Percentiles rank a stretch among this genome's conserved stretches.
Conservation (phyloP, 2,329 filamentous ascomycete species). For the Fusarium pseudograminearum region DNA sequence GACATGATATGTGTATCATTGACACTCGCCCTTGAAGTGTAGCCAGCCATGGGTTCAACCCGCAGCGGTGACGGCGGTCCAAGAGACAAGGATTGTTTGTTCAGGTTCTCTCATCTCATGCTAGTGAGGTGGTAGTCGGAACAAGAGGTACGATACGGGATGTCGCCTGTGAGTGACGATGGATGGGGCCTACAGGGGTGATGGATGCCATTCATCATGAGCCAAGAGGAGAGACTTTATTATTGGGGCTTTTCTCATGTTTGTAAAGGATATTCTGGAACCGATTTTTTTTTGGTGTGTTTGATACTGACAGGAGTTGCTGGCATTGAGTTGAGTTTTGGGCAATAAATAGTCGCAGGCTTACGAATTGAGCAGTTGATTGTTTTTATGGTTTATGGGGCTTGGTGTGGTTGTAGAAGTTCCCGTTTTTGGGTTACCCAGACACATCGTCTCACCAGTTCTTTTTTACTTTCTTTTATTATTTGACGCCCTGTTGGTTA, state of each 20-base stretch:
- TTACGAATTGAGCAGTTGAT: neutral
- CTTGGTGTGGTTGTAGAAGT: constrained; percentile 10
- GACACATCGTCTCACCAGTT: neutral
- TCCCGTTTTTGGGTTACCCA: neutral
- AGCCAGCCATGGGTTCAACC: constrained; percentile 17
- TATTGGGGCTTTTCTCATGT: neutral
- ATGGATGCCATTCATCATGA: neutral
- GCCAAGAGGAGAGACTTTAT: constrained; percentile 12
- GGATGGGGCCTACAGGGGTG: constrained; percentile 13
- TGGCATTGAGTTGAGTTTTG: neutral
- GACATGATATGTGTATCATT: constrained; percentile 10
- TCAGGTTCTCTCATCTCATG: constrained; percentile 12
- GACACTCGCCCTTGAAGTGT: constrained; percentile 12
- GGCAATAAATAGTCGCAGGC: neutral
- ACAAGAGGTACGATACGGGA: constrained; percentile 41
- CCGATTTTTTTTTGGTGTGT: neutral
- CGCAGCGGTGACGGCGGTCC: constrained; percentile 24
- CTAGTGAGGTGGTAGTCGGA: constrained; percentile 39
- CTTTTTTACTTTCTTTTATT: neutral
- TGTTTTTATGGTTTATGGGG: neutral
- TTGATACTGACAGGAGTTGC: neutral
- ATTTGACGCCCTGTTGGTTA: neutral
- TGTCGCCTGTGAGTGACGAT: constrained; percentile 30
- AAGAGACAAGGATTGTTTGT: constrained; percentile 32
- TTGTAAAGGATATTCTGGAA: neutral